phyloP scores from a whole-genome alignment of 441 rosid genomes.

The Caryocar brasiliense region DNA sequence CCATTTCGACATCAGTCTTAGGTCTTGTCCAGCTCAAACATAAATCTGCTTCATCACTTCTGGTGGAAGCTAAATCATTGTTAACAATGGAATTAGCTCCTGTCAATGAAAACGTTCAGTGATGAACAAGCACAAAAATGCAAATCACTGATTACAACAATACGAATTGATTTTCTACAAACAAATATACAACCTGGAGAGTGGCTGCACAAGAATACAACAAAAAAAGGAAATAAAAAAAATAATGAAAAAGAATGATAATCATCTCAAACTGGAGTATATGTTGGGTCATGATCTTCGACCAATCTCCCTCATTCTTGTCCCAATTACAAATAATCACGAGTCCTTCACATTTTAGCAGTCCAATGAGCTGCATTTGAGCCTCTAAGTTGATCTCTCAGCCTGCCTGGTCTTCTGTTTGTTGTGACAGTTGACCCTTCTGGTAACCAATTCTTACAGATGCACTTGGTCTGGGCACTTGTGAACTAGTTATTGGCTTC shows the following conservation, averaged over 20 bases:
- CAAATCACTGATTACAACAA: constrained; percentile 28
- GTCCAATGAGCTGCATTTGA: not conserved
- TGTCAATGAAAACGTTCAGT: too few species aligned
- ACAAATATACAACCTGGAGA: constrained; percentile 25
- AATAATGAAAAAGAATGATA: constrained; percentile 27
- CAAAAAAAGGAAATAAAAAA: not conserved
- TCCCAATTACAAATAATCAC: constrained; percentile 8
- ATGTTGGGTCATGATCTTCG: constrained; percentile 14
- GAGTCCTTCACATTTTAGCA: constrained; percentile 12
- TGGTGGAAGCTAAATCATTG: too few species aligned
- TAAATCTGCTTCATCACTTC: too few species aligned
- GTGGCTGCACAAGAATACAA: constrained; percentile 25
- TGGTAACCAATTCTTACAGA: constrained; percentile 15
- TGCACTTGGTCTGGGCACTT: constrained; percentile 35
- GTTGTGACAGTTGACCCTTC: constrained; percentile 19
- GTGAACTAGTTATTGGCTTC: constrained; percentile 52
- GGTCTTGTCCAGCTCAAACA: too few species aligned
- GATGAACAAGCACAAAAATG: too few species aligned
- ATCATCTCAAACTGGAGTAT: constrained; percentile 19
- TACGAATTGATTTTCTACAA: constrained; percentile 21
- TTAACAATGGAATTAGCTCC: too few species aligned
- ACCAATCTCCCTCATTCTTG: constrained; percentile 10
- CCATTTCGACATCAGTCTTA: too few species aligned
- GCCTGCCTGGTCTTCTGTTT: constrained; percentile 16
- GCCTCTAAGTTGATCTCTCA: not conserved